These are phyloP conservation scores for Lactifluus subvellereus DNA, from an alignment of 768 basidiomycete species.

Conservation along the genomic window DNA sequence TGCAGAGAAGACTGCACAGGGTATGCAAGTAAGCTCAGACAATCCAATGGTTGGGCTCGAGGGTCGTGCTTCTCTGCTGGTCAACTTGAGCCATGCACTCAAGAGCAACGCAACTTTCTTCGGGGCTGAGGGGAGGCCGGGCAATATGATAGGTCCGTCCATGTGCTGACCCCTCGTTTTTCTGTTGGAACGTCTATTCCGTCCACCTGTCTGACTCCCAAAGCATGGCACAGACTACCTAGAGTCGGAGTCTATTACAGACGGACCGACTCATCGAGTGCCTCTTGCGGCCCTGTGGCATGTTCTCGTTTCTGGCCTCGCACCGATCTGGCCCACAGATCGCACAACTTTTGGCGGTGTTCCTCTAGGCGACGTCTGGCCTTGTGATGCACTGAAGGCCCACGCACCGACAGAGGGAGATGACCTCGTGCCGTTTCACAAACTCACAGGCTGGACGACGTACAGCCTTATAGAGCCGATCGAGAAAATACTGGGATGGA, in stretches of 20 bases:
- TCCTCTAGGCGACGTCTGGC: conserved; percentile 92
- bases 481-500: conserved; percentile 71
- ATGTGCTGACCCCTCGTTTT: conserved; percentile 1
- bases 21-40: conserved; percentile 69
- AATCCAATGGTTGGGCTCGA: conserved; percentile 92
- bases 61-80: conserved; percentile 74
- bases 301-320: conserved; percentile 73
- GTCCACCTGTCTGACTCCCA: not conserved
- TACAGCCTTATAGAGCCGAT: conserved; percentile 86
- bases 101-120: conserved; percentile 61
- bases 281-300: conserved; percentile 78
- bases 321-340: conserved; percentile 82
- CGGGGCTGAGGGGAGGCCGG: conserved; percentile 67
- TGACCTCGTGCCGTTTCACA: conserved; percentile 89
- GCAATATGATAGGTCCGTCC: conserved; percentile 67
- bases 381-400: conserved; percentile 50
- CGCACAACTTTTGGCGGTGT: conserved; percentile 61
- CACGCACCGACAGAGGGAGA: conserved; percentile 45
- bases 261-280: conserved; percentile 42
- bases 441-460: conserved; percentile 90
- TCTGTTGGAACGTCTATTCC: not conserved
- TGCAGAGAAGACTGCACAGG: conserved; percentile 48
- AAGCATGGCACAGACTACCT: conserved; percentile 53
- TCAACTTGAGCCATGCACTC: conserved; percentile 68
- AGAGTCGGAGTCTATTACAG: conserved; percentile 44